These are phyloP conservation scores for Sarcocystis neurona DNA, from an alignment of 169 alveolate species.

Conservation along the genomic window DNA sequence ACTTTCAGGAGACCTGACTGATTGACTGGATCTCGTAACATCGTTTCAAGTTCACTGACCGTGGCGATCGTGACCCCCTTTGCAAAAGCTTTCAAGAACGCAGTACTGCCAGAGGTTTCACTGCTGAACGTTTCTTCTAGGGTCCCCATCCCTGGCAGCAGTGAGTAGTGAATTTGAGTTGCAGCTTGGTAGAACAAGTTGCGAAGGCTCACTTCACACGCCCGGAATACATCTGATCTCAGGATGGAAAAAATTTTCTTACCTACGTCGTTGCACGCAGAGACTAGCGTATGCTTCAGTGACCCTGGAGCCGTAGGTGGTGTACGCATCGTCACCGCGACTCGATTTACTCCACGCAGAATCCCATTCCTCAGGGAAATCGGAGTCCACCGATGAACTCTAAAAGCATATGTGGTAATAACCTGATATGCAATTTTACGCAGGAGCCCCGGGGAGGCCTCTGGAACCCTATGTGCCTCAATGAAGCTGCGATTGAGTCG, in stretches of 20 bases:
- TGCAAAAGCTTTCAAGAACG: not conserved
- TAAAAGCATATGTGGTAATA: no score
- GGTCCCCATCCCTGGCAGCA: not conserved
- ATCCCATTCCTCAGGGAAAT: not conserved
- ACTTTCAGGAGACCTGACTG: no score
- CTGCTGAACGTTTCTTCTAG: constrained; percentile 8
- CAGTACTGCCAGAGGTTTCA: not conserved
- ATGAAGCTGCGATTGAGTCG: no score
- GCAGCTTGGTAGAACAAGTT: not conserved
- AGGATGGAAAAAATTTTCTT: not conserved
- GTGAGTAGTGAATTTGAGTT: not conserved
- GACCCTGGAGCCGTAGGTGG: constrained; percentile 5
- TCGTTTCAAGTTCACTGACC: constrained; percentile 5
- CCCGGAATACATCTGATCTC: not conserved
- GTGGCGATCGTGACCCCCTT: constrained; percentile 9
- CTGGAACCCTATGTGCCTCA: no score
- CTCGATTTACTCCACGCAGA: not conserved
- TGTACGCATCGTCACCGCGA: not conserved
- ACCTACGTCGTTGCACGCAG: constrained; percentile 11
- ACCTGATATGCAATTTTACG: no score
- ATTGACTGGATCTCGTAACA: not conserved
- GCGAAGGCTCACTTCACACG: not conserved
- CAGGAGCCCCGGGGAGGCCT: no score
- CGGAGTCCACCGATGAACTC: not conserved
- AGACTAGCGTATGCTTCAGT: not conserved